phyloP scores from a whole-genome alignment of 768 basidiomycete genomes.

The Amanita jacksonii region DNA sequence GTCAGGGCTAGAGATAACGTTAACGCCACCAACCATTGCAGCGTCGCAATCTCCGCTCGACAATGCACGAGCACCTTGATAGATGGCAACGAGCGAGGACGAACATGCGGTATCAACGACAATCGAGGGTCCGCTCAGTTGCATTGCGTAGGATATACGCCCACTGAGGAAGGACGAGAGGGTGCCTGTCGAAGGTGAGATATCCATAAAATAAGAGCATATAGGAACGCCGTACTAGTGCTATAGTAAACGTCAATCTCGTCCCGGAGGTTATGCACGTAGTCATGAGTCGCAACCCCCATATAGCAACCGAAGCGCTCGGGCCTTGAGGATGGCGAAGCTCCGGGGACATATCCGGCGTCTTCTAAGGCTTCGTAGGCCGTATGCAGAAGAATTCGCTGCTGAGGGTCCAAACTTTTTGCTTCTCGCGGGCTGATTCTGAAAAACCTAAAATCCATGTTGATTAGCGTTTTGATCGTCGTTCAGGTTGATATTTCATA shows the following conservation, averaged over 20 bases:
- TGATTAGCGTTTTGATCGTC: not conserved
- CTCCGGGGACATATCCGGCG: slow-evolving; percentile 58
- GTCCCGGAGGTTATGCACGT: slow-evolving; percentile 51
- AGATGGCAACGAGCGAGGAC: slow-evolving; percentile 55
- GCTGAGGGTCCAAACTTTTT: slow-evolving; percentile 68
- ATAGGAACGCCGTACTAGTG: slow-evolving; percentile 35
- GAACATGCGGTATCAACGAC: slow-evolving; percentile 73
- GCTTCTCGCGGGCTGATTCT: slow-evolving; percentile 68
- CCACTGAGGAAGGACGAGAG: slow-evolving; percentile 60
- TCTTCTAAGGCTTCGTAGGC: slow-evolving; percentile 63
- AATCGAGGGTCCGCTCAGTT: slow-evolving; percentile 59
- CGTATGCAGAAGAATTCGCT: slow-evolving; percentile 55
- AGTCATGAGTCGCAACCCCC: slow-evolving; percentile 64
- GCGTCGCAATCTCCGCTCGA: slow-evolving; percentile 55
- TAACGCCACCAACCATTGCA: slow-evolving; percentile 69
- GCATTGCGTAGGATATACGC: slow-evolving; percentile 60
- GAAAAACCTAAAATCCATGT: slow-evolving; percentile 38
- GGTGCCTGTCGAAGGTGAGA: slow-evolving; percentile 36
- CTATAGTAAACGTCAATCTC: slow-evolving; percentile 64
- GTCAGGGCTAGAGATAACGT: slow-evolving; percentile 60
- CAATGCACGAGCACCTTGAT: slow-evolving; percentile 61
- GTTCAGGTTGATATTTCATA: slow-evolving; percentile 11
- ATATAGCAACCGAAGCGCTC: slow-evolving; percentile 56
- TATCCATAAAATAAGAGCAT: not conserved
- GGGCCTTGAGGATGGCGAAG: slow-evolving; percentile 40